Evolutionary conservation across 164 flowering plant species (phyloP), one percentile per base, ranked within the genome.

Genomic region (Magnolia changhungtana): DNA sequence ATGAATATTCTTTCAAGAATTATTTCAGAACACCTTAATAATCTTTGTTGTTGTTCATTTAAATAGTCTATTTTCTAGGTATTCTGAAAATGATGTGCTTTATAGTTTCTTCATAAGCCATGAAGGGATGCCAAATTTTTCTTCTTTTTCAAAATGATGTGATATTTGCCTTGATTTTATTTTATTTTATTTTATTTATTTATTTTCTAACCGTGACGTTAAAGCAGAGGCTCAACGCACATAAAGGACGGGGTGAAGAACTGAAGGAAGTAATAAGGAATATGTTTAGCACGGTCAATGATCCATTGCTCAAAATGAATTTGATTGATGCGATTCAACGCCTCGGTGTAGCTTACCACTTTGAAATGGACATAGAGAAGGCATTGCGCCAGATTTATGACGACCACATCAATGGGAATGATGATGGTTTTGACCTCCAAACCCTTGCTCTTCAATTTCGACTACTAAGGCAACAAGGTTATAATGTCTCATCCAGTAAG

Each of bases 381-480:
- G 66, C 64, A 8, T 16, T 75, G 21, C 67, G 23, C 8, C n/a
- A 10, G 27, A 51, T 75, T 3, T 50, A 65, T 21, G 10, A 67
- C 24, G 29, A 14, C 13, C 11, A 8, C 11, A 3, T 37, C 10
- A 16, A 49, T 3, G 37, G 5, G 2, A 31, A 2, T 4, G 2
- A 31, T 31, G 24, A 58, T 16, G 14, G n/a, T 13, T 59, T 50
- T 50, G 65, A 75, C 55, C 29, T 75, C 20, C 72, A 67, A 13
- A 10, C 51, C 8, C 8, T 75, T 0, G 50, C 72, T n/a, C 77
- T 75, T 51, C 50, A 63, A 6, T 75, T 75, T 55, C 64, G 77
- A 24, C 72, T 75, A 9, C 19, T 75, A 14, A 75, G 77, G 52
- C 77, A 75, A 68, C 37, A 68, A 27, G 77, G 77, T 14, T 75